These are phyloP conservation scores for Pseudogymnoascus sp. DNA, from an alignment of 2,329 filamentous ascomycete genomes.

Conservation along the genomic window DNA sequence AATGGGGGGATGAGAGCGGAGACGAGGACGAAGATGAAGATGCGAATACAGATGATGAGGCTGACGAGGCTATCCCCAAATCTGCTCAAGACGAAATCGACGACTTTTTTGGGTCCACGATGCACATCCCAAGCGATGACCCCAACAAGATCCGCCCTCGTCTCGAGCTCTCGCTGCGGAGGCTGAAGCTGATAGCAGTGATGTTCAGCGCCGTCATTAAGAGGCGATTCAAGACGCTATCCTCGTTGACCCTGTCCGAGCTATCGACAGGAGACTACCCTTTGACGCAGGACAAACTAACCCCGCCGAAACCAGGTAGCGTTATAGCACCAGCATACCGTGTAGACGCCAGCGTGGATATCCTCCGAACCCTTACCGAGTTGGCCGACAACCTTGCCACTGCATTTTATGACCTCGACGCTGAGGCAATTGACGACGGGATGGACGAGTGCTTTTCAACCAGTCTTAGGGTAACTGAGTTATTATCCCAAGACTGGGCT, in stretches of 20 bases:
- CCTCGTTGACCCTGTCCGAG: slow-evolving; percentile 36
- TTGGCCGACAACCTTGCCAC: slow-evolving; percentile 63
- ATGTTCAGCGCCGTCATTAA: slow-evolving; percentile 65
- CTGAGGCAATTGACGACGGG: slow-evolving; percentile 47
- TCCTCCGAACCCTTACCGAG: slow-evolving; percentile 56
- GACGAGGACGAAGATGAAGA: slow-evolving; percentile 50
- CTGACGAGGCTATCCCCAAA: slow-evolving; percentile 27
- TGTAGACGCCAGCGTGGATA: slow-evolving; percentile 49
- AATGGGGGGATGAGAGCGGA: slow-evolving; percentile 71
- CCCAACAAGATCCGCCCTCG: slow-evolving; percentile 57
- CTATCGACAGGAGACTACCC: slow-evolving; percentile 22
- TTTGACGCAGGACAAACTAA: neutral
- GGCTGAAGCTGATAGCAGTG: slow-evolving; percentile 58
- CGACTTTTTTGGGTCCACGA: slow-evolving; percentile 56
- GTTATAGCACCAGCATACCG: slow-evolving; percentile 26
- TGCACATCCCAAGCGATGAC: slow-evolving; percentile 57
- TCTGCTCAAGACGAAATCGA: slow-evolving; percentile 54
- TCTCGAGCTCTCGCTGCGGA: slow-evolving; percentile 56
- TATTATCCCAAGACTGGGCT: slow-evolving; percentile 55
- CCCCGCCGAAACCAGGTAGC: neutral
- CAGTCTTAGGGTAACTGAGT: slow-evolving; percentile 48
- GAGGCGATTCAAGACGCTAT: slow-evolving; percentile 57
- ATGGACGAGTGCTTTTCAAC: slow-evolving; percentile 55
- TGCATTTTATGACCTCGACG: slow-evolving; percentile 65
- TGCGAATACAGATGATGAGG: slow-evolving; percentile 35